These are phyloP conservation scores for Aspergillus kassunensis DNA, from an alignment of 495 filamentous ascomycete genomes.

Conservation along the genomic window DNA sequence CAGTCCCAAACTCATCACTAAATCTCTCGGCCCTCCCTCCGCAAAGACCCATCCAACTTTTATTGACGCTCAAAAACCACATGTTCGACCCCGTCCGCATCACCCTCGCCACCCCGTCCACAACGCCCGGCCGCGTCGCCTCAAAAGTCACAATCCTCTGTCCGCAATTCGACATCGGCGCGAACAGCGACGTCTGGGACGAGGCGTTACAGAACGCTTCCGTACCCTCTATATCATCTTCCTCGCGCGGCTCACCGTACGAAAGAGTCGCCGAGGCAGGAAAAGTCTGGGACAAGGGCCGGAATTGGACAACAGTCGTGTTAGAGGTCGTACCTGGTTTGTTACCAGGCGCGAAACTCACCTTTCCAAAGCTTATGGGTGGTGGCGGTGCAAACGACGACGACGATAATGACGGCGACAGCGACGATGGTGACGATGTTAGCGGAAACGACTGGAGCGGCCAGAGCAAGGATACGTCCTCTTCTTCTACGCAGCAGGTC, in stretches of 20 bases:
- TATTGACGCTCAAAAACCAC: slow-evolving; percentile 88
- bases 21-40: slow-evolving; percentile 56
- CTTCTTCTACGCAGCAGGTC: slow-evolving; percentile 25
- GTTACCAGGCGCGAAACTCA: slow-evolving; percentile 18
- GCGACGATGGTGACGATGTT: slow-evolving; percentile 15
- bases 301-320: slow-evolving; percentile 93
- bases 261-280: slow-evolving; percentile 76
- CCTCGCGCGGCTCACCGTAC: slow-evolving; percentile 24
- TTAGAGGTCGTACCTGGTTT: slow-evolving; percentile 80
- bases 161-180: slow-evolving; percentile 90
- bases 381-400: slow-evolving; percentile 6
- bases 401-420: slow-evolving; percentile 21
- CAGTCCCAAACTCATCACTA: background rate
- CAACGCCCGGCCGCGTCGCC: slow-evolving; percentile 71
- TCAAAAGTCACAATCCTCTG: slow-evolving; percentile 88
- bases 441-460: slow-evolving; percentile 22
- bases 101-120: slow-evolving; percentile 78
- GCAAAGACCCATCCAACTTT: slow-evolving; percentile 68
- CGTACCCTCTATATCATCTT: slow-evolving; percentile 33
- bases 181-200: slow-evolving; percentile 94
- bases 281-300: slow-evolving; percentile 88
- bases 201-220: slow-evolving; percentile 64
- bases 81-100: slow-evolving; percentile 87
- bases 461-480: slow-evolving; percentile 12
- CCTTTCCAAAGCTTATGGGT: background rate